Evolutionary conservation across 1,284 basidiomycete species (phyloP).

Genomic region (Heterobasidion irregulare): DNA sequence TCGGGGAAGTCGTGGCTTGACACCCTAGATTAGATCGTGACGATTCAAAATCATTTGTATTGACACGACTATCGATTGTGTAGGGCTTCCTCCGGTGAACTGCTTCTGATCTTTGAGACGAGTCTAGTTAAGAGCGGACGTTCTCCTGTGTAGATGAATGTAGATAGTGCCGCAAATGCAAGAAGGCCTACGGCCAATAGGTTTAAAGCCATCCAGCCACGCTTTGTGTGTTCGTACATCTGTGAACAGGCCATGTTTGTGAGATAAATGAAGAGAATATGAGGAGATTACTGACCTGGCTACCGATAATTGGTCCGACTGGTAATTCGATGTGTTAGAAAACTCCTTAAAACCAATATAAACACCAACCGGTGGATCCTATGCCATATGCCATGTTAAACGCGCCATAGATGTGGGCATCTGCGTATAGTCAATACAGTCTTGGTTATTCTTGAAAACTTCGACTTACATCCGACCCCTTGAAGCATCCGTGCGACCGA

Average conservation of each 20-base stretch:
- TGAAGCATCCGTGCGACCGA: constrained; percentile 41
- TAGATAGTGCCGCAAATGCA: constrained; percentile 27
- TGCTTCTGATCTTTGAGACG: constrained; percentile 1
- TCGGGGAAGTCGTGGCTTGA: too few species aligned
- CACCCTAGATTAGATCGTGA: too few species aligned
- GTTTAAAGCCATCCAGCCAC: constrained; percentile 52
- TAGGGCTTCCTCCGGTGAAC: too few species aligned
- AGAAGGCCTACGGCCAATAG: constrained; percentile 36
- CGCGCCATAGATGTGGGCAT: constrained; percentile 59
- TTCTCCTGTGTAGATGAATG: constrained; percentile 39
- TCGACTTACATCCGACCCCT: constrained; percentile 56
- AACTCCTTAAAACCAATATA: constrained; percentile 7
- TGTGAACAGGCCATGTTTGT: constrained; percentile 15
- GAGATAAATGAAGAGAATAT: background rate
- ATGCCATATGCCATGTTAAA: constrained; percentile 65
- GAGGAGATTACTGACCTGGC: constrained; percentile 35
- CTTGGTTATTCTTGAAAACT: background rate
- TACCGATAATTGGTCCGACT: constrained; percentile 65
- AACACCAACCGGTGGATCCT: constrained; percentile 40
- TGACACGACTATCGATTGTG: too few species aligned
- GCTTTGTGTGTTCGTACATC: constrained; percentile 45
- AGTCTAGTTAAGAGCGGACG: constrained; percentile 29
- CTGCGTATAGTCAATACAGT: constrained; percentile 19
- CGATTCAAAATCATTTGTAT: too few species aligned
- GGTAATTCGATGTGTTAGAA: background rate